Percentiles rank a stretch among this genome's conserved stretches.
Evolutionary conservation across 2,329 filamentous ascomycete species (phyloP).

Genomic region (Verruconis gallopava): DNA sequence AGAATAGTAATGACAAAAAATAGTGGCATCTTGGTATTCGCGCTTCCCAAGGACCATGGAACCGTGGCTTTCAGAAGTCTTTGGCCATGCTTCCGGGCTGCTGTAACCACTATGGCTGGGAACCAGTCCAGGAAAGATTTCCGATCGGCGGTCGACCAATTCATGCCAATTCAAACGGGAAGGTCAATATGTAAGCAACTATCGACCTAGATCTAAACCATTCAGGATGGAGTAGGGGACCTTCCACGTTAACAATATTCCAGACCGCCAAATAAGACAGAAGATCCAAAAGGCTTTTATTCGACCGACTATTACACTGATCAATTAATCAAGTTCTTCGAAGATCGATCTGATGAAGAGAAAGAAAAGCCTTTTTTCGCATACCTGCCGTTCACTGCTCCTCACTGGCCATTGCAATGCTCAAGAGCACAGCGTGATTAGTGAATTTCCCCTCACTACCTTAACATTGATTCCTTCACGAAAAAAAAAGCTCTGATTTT

Average conservation of each 20-base stretch:
- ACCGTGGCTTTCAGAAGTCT: constrained; percentile 45
- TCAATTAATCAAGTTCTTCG: constrained; percentile 22
- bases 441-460: constrained; percentile 46
- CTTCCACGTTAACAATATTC: too few species aligned
- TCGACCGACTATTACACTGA: background rate
- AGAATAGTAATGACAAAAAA: too few species aligned
- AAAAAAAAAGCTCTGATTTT: too few species aligned
- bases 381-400: constrained; percentile 48
- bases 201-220: too few species aligned
- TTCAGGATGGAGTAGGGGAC: too few species aligned
- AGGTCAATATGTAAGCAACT: too few species aligned
- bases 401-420: constrained; percentile 51
- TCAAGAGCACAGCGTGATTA: constrained; percentile 42
- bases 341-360: constrained; percentile 22
- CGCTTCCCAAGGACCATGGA: constrained; percentile 41
- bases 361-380: constrained; percentile 42
- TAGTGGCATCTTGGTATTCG: constrained; percentile 19
- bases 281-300: constrained; percentile 23
- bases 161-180: too few species aligned
- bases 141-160: too few species aligned
- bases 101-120: constrained; percentile 44
- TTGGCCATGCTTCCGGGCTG: constrained; percentile 49
- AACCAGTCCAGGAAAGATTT: too few species aligned
- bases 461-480: too few species aligned
- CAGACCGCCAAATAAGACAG: too few species aligned